Evolutionary conservation across 163 green algal species (phyloP).

Genomic region (Smithsoniella earleae): DNA sequence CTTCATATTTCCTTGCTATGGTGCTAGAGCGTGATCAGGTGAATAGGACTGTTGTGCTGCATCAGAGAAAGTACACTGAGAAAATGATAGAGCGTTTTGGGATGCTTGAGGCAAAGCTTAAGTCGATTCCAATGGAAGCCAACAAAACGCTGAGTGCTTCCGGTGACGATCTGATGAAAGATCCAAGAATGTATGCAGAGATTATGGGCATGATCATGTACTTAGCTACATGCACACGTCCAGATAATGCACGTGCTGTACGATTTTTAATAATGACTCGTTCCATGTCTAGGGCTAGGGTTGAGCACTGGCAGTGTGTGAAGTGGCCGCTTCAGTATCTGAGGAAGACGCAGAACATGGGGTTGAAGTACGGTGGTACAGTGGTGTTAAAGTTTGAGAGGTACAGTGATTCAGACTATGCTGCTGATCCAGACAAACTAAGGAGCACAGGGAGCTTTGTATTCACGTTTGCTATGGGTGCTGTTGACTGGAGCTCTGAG

Average conservation of each 20-base stretch:
- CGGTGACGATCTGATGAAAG: neutral
- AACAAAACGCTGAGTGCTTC: too few species aligned
- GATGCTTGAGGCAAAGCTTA: neutral
- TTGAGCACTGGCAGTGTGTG: slow-evolving; percentile 27
- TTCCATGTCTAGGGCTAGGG: slow-evolving; percentile 36
- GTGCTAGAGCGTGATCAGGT: neutral
- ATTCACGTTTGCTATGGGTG: slow-evolving; percentile 35
- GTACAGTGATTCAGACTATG: slow-evolving; percentile 39
- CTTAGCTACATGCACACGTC: slow-evolving; percentile 34
- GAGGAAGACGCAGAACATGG: neutral
- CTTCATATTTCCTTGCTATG: neutral
- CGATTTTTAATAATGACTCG: slow-evolving; percentile 32
- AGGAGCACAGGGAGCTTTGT: slow-evolving; percentile 35
- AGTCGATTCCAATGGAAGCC: too few species aligned
- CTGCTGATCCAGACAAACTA: slow-evolving; percentile 27
- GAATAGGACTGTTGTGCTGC: neutral
- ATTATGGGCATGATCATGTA: slow-evolving; percentile 39
- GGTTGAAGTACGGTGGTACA: slow-evolving; percentile 14
- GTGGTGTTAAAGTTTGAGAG: neutral
- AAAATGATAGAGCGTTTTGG: neutral
- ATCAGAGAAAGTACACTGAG: neutral
- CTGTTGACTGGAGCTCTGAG: slow-evolving; percentile 38
- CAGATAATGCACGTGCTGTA: slow-evolving; percentile 38
- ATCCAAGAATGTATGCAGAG: neutral
- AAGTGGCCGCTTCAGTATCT: slow-evolving; percentile 36